Base-by-base conservation (phyloP, 1,139 yeast genomes). In the Geotrichum histeridarum region DNA sequence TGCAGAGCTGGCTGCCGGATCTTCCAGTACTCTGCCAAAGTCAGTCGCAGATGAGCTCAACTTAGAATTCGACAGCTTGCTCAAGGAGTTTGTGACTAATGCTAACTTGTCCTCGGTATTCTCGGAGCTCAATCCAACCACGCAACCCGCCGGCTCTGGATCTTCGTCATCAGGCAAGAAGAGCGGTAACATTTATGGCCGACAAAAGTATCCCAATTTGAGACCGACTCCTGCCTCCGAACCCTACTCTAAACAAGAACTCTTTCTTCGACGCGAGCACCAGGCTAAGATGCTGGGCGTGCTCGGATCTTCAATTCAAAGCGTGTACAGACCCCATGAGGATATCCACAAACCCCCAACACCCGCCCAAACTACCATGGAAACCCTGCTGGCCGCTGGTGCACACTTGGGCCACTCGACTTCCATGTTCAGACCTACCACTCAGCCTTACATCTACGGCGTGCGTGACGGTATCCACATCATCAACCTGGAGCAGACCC, bases 371-470 rank as follows among this genome's bases (percentile, higher is more conserved):
- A 68, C 86, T 11, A 77, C 93, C 1, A 73, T 89, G 36, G 74
- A 87, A 31, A 82, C 83, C 56, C 77, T 91, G 53, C 69, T 91
- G 70, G 95, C 97, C 4, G 89, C 98, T 0, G 98, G 97, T 46
- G 93, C 93, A 51, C 99, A 93, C 70, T 75, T 93, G 62, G 99
- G 99, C 32, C 97, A 93, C 65, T 80, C 96, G 4, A 85, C 83
- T 39, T 76, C 87, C 4, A 74, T 84, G 62, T 86, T 87, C 80
- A 82, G 95, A 63, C 83, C 93, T n/a, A 79, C 86, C 37, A 87
- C 91, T 46, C 95, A 90, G 70, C 94, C 95, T 11, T 93, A 77
- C 69, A 79, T 93, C 51, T 86, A 85, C 65, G 99, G 98, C 56
- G 84, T 80, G 61, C 89, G 94, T 63, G 83, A 89, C 60, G 96